Base-by-base conservation (phyloP, 1,139 yeast genomes). In the Saccharomycopsis hybrid region DNA sequence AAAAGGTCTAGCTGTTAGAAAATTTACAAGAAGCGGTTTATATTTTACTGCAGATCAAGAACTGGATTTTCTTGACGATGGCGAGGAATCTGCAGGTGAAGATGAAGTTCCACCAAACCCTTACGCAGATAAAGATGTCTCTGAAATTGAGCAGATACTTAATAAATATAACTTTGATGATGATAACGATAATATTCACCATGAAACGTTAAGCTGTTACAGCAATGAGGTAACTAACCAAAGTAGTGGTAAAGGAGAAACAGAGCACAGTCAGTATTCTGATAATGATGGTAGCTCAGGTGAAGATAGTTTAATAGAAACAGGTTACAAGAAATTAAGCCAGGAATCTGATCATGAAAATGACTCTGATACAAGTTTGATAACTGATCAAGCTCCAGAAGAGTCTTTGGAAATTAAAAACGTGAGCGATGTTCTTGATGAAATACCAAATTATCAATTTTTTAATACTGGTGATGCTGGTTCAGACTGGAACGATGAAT, bases 1-100 rank as follows among this genome's bases (percentile, higher is more conserved):
- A 45, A 51, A 46, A 41, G 54, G 54, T 4, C 35, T 51, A 28
- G 54, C 54, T 2, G 39, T 49, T 1, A 44, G 49, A 38, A 44
- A 47, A 37, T 8, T 27, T 28, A 5, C 11, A 8, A 4, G 18
- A 7, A 5, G 18, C 9, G 9, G 11, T 4, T 13, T 43, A 3
- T n/a, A n/a, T n/a, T n/a, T n/a, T n/a, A n/a, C n/a, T n/a, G n/a
- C n/a, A n/a, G n/a, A n/a, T n/a, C n/a, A n/a, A n/a, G n/a, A n/a
- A n/a, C n/a, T n/a, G n/a, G 28, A 25, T 5, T 43, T 43, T 35
- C 40, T 43, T 3, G 25, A 43, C 33, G 32, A 43, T 27, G 31
- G 31, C 7, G 35, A 31, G 11, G 13, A 8, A 8, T 36, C 39
- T 36, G 33, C 9, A 31, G 33, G 9, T 7, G 33, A 31, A 7